A percentile compares a stretch with the other conserved stretches of the same genome.
These are phyloP conservation scores for Acanthamoeba castellanii DNA, from an alignment of 208 protist genomes.

Conservation along the genomic window DNA sequence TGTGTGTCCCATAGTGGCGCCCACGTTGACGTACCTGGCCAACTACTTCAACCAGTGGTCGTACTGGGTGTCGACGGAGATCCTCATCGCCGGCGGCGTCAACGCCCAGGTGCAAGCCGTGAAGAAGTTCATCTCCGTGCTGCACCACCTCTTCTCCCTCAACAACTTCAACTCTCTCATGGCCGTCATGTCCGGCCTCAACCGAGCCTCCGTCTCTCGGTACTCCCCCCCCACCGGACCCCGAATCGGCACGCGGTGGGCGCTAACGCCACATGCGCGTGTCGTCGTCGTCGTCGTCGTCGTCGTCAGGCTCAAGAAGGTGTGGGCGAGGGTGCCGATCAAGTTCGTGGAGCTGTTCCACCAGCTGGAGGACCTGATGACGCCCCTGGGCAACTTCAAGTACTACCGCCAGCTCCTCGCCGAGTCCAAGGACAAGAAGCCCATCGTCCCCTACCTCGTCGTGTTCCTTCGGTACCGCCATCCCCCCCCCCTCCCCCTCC, in stretches of 20 bases:
- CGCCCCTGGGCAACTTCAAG: background rate
- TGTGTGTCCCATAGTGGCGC: background rate
- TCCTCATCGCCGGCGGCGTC: background rate
- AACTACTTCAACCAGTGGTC: constrained; percentile 32
- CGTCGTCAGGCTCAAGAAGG: constrained; percentile 20
- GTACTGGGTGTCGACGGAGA: constrained; percentile 5
- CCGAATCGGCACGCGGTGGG: background rate
- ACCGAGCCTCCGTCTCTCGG: constrained; percentile 1
- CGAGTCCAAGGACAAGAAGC: constrained; percentile 14
- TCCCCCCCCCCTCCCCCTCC: background rate
- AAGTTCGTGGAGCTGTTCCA: constrained; percentile 15
- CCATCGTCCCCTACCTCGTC: constrained; percentile 12
- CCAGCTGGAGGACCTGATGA: constrained; percentile 21
- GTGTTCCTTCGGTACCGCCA: constrained; percentile 2
- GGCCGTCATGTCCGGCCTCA: constrained; percentile 24
- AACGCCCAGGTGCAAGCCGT: background rate
- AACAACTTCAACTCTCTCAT: constrained; percentile 26
- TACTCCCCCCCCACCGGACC: background rate
- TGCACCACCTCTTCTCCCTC: background rate
- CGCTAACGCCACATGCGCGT: background rate
- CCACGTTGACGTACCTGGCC: constrained; percentile 1
- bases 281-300: no score
- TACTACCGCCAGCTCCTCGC: constrained; percentile 28
- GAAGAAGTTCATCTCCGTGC: constrained; percentile 21
- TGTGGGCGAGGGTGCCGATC: background rate